Evolutionary conservation across 495 filamentous ascomycete species (phyloP).

Genomic region (Aspergillus homomorphus): DNA sequence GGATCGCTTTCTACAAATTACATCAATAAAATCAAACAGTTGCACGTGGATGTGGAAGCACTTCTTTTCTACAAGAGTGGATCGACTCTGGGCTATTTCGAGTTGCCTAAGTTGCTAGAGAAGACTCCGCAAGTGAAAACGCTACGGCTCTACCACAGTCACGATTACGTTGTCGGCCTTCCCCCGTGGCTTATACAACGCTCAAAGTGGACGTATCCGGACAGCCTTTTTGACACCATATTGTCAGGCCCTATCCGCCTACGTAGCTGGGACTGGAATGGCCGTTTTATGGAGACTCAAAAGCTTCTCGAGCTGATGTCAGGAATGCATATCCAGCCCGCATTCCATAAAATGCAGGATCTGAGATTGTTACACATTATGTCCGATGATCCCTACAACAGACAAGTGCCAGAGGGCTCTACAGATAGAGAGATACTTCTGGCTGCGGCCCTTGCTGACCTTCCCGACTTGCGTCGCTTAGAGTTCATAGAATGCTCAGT

Average conservation of each 20-base stretch:
- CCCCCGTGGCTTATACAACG: conserved; percentile 24
- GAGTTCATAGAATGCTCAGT: conserved; percentile 65
- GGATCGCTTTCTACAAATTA: conserved; percentile 51
- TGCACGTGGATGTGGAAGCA: conserved; percentile 61
- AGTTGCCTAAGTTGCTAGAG: conserved; percentile 40
- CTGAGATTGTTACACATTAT: conserved; percentile 65
- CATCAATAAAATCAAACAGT: conserved; percentile 62
- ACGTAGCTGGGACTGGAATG: conserved; percentile 75
- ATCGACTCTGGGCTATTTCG: conserved; percentile 45
- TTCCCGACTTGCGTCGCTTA: conserved; percentile 61
- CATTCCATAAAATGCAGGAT: conserved; percentile 58
- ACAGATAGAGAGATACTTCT: conserved; percentile 46
- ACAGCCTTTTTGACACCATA: conserved; percentile 56
- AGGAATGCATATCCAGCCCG: conserved; percentile 50
- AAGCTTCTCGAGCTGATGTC: conserved; percentile 49
- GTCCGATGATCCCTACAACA: conserved; percentile 29
- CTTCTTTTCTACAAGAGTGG: conserved; percentile 44
- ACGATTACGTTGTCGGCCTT: conserved; percentile 33
- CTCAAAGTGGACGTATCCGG: conserved; percentile 62
- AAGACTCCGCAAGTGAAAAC: conserved; percentile 41
- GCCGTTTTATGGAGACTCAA: conserved; percentile 54
- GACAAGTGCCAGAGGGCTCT: conserved; percentile 13
- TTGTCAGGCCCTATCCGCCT: conserved; percentile 46
- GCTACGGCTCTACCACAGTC: conserved; percentile 39
- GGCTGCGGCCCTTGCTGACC: conserved; percentile 51